Conservation (phyloP, 140 eudicot genomes). For the Ambrosia hybrid region DNA sequence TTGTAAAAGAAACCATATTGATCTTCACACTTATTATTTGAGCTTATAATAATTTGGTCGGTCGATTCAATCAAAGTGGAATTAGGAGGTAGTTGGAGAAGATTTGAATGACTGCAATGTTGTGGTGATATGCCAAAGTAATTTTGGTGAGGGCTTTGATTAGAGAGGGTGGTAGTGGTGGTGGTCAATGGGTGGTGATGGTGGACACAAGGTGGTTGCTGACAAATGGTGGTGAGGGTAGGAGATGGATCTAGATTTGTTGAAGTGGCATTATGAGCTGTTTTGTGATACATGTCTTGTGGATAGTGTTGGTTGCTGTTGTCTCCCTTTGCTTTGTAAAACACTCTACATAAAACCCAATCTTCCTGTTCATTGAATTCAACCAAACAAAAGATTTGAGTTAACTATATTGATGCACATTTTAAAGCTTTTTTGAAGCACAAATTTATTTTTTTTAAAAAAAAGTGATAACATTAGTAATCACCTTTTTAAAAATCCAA, state of each 20-base stretch:
- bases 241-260: slow-evolving; percentile 31
- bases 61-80: slow-evolving; percentile 20
- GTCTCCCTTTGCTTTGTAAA: slow-evolving; percentile 36
- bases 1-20: slow-evolving; percentile 47
- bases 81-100: slow-evolving; percentile 32
- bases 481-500: no score
- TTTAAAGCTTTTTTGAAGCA: neutral
- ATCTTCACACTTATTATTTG: slow-evolving; percentile 42
- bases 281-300: slow-evolving; percentile 30
- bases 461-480: no score
- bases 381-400: slow-evolving; percentile 13
- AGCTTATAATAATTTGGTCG: slow-evolving; percentile 18
- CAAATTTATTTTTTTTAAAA: no score
- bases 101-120: slow-evolving; percentile 29
- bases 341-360: slow-evolving; percentile 67
- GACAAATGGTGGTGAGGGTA: slow-evolving; percentile 14
- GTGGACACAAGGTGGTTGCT: slow-evolving; percentile 26
- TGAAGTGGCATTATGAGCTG: slow-evolving; percentile 35
- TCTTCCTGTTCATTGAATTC: slow-evolving; percentile 57
- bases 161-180: slow-evolving; percentile 19
- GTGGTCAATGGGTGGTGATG: slow-evolving; percentile 29
- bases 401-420: slow-evolving; percentile 5
- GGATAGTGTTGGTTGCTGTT: slow-evolving; percentile 38
- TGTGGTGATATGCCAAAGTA: slow-evolving; percentile 33
- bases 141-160: slow-evolving; percentile 28